Percentiles rank a stretch among this genome's conserved stretches.
Evolutionary conservation across 257 asterid genomes (phyloP).

Genomic region (Nicotiana otophora): DNA sequence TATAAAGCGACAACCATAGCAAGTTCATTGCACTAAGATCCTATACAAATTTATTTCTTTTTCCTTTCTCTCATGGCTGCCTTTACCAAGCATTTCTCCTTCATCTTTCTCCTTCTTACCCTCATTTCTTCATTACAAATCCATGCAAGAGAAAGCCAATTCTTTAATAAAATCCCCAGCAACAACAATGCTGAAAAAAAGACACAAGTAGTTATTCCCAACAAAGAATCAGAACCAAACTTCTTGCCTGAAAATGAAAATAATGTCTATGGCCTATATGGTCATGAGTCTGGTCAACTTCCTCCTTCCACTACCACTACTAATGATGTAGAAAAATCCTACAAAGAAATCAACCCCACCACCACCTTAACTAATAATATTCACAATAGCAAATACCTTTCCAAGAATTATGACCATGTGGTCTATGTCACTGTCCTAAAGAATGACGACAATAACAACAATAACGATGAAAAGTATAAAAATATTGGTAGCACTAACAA

Average conservation of each 20-base stretch:
- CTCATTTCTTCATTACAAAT: slow-evolving; percentile 13
- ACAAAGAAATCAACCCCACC: too few species aligned
- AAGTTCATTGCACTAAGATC: too few species aligned
- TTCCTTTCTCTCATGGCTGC: slow-evolving; percentile 34
- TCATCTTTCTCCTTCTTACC: slow-evolving; percentile 40
- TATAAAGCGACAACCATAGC: too few species aligned
- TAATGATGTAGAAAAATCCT: too few species aligned
- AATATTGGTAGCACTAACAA: too few species aligned
- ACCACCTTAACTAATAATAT: slow-evolving; percentile 4
- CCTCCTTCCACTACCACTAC: too few species aligned
- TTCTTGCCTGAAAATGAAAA: slow-evolving; percentile 51
- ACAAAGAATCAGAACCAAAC: slow-evolving; percentile 20
- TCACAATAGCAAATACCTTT: slow-evolving; percentile 38
- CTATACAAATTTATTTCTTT: background rate
- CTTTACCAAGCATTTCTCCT: slow-evolving; percentile 28
- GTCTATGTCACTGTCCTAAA: slow-evolving; percentile 54
- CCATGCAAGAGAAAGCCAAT: slow-evolving; percentile 67
- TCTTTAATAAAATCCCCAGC: slow-evolving; percentile 59
- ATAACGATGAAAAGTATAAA: background rate
- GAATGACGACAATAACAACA: background rate
- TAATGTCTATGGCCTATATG: background rate
- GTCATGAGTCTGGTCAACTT: too few species aligned
- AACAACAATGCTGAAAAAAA: background rate
- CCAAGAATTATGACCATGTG: slow-evolving; percentile 67
- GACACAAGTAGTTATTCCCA: background rate